Conservation (phyloP, 2,329 filamentous ascomycete genomes). For the Clarireedia monteithiana region DNA sequence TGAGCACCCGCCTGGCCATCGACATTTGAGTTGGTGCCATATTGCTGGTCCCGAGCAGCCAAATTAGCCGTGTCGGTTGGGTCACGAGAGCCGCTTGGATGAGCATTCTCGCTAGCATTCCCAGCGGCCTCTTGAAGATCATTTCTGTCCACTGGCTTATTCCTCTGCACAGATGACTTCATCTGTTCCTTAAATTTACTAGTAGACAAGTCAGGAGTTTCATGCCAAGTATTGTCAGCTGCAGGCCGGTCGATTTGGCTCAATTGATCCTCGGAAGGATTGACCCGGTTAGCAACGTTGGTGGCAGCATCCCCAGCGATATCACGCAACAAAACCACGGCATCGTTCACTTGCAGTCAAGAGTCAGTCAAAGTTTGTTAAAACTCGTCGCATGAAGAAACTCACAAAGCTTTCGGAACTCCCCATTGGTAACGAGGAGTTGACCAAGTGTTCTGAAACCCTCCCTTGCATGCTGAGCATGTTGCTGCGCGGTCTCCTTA, state of each 20-base stretch:
- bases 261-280: slow-evolving; percentile 71
- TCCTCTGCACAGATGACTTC: slow-evolving; percentile 48
- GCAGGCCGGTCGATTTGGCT: slow-evolving; percentile 74
- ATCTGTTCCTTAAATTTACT: slow-evolving; percentile 61
- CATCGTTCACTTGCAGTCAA: slow-evolving; percentile 58
- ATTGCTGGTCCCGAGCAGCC: slow-evolving; percentile 39
- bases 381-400: background rate
- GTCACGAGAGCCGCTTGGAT: slow-evolving; percentile 47
- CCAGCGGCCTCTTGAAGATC: slow-evolving; percentile 54
- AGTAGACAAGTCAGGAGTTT: slow-evolving; percentile 68
- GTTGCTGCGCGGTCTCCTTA: slow-evolving; percentile 71
- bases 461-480: slow-evolving; percentile 75
- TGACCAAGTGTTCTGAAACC: slow-evolving; percentile 83
- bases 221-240: slow-evolving; percentile 89
- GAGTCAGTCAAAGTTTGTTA: slow-evolving; percentile 4
- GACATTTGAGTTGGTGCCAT: slow-evolving; percentile 38
- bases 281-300: slow-evolving; percentile 67
- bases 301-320: slow-evolving; percentile 85
- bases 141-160: slow-evolving; percentile 41
- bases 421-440: slow-evolving; percentile 87
- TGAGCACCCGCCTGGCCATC: slow-evolving; percentile 42
- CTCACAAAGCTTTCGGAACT: slow-evolving; percentile 37
- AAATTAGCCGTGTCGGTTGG: slow-evolving; percentile 43
- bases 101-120: slow-evolving; percentile 48
- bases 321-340: slow-evolving; percentile 72